Conservation (phyloP, 345 rosid species). For the Excoecaria agallocha region DNA sequence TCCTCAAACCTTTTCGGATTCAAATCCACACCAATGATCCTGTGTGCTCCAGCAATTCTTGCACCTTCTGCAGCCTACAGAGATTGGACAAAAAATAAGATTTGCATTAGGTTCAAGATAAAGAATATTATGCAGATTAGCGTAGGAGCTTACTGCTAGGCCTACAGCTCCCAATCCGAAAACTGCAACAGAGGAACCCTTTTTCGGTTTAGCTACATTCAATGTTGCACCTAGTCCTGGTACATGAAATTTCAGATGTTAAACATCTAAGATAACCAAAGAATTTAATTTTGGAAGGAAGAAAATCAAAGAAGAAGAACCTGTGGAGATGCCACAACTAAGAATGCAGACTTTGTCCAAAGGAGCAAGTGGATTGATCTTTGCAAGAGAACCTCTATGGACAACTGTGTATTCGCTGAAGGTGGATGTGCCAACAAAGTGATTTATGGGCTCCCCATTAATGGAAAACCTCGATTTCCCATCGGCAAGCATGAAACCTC, state of each 20-base stretch:
- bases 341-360: slow-evolving; percentile 47
- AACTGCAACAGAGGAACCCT: too few relatives aligned
- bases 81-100: too few relatives aligned
- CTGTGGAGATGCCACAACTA: slow-evolving; percentile 51
- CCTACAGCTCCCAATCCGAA: too few relatives aligned
- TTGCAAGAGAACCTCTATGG: slow-evolving; percentile 42
- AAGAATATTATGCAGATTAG: too few relatives aligned
- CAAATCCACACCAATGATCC: slow-evolving; percentile 43
- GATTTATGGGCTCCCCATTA: slow-evolving; percentile 39
- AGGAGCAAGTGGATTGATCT: slow-evolving; percentile 50
- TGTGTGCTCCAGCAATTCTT: slow-evolving; percentile 31
- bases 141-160: too few relatives aligned
- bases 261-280: too few relatives aligned
- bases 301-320: slow-evolving; percentile 5
- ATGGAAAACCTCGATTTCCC: slow-evolving; percentile 40
- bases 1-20: slow-evolving; percentile 32
- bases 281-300: too few relatives aligned
- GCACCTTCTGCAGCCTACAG: slow-evolving; percentile 44
- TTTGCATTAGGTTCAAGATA: too few relatives aligned
- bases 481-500: slow-evolving; percentile 38
- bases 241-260: too few relatives aligned
- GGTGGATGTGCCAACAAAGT: slow-evolving; percentile 44
- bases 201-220: too few relatives aligned
- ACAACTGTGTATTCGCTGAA: slow-evolving; percentile 43
- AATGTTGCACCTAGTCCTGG: too few relatives aligned